Percentiles rank a stretch among this genome's conserved stretches.
These are phyloP conservation scores for Ophiobolus disseminans DNA, from an alignment of 2,329 filamentous ascomycete species.

Conservation along the genomic window DNA sequence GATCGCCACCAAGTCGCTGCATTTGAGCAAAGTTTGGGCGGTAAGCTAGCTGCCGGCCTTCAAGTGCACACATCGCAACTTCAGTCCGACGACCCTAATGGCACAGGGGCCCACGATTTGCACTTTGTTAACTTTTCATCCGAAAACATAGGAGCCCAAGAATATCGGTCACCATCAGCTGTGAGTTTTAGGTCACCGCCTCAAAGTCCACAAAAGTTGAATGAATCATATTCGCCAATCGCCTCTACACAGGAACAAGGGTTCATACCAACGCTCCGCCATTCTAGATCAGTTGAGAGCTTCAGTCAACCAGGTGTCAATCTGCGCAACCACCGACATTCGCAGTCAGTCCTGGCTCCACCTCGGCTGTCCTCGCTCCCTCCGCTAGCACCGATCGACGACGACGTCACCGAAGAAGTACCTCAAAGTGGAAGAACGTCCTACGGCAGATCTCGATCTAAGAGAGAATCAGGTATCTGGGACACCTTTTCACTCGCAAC, in stretches of 20 bases:
- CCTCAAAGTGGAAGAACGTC: conserved; percentile 1
- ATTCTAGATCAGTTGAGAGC: conserved; percentile 56
- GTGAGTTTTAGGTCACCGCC: conserved; percentile 29
- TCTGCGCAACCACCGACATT: conserved; percentile 47
- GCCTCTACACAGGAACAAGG: conserved; percentile 13
- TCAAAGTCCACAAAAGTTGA: conserved; percentile 26
- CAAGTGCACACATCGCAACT: conserved; percentile 61
- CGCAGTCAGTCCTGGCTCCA: conserved; percentile 51
- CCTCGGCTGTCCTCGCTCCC: conserved; percentile 49
- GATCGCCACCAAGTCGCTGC: conserved; percentile 61
- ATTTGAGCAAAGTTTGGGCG: conserved; percentile 58
- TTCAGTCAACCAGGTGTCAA: conserved; percentile 62
- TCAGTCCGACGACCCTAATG: conserved; percentile 57
- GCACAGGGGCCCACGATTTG: conserved; percentile 60
- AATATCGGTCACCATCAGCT: conserved; percentile 24
- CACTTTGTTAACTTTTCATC: conserved; percentile 38
- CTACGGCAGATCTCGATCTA: conserved; percentile 19
- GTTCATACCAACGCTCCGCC: conserved; percentile 30
- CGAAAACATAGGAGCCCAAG: conserved; percentile 26
- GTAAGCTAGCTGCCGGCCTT: conserved; percentile 50
- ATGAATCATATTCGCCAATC: conserved; percentile 20
- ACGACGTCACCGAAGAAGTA: conserved; percentile 28
- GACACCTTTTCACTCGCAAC: conserved; percentile 34
- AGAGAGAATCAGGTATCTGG: conserved; percentile 45
- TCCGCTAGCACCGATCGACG: conserved; percentile 25